These are phyloP conservation scores for Dictyostelium citrinum DNA, from an alignment of 78 protist species.

Conservation along the genomic window DNA sequence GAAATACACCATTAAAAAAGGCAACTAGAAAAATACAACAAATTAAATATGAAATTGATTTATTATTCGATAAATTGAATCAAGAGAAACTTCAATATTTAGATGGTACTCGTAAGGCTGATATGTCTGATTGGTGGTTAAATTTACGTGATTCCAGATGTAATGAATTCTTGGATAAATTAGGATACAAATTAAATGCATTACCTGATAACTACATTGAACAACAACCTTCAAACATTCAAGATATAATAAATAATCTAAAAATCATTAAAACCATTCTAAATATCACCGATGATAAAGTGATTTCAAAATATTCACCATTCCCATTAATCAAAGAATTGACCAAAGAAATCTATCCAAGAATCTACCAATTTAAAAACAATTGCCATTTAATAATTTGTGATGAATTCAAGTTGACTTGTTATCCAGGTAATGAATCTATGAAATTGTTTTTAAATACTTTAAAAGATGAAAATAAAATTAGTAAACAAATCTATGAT, in stretches of 20 bases:
- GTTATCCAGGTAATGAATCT: background rate
- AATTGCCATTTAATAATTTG: conserved; percentile 3
- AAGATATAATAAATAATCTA: conserved; percentile 2
- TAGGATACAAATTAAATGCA: conserved; percentile 40
- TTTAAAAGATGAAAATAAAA: background rate
- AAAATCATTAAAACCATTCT: conserved; percentile 20
- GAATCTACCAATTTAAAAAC: conserved; percentile 13
- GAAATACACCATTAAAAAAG: background rate
- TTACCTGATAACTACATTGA: conserved; percentile 69
- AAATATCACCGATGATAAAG: background rate
- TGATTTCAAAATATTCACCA: conserved; percentile 1
- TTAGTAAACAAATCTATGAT: background rate
- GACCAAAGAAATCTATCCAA: conserved; percentile 38
- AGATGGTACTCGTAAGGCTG: conserved; percentile 30
- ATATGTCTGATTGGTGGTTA: conserved; percentile 68
- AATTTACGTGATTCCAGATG: conserved; percentile 8
- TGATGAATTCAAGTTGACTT: conserved; percentile 21
- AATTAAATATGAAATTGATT: conserved; percentile 35
- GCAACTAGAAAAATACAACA: conserved; percentile 48
- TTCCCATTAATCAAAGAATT: conserved; percentile 14
- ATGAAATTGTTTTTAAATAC: background rate
- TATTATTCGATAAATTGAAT: conserved; percentile 11
- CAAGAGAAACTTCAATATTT: conserved; percentile 1
- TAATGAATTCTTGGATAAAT: conserved; percentile 3
- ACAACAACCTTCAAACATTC: conserved; percentile 26